Base-by-base conservation (phyloP, 2,329 filamentous ascomycete species). In the Colletotrichum shisoi region DNA sequence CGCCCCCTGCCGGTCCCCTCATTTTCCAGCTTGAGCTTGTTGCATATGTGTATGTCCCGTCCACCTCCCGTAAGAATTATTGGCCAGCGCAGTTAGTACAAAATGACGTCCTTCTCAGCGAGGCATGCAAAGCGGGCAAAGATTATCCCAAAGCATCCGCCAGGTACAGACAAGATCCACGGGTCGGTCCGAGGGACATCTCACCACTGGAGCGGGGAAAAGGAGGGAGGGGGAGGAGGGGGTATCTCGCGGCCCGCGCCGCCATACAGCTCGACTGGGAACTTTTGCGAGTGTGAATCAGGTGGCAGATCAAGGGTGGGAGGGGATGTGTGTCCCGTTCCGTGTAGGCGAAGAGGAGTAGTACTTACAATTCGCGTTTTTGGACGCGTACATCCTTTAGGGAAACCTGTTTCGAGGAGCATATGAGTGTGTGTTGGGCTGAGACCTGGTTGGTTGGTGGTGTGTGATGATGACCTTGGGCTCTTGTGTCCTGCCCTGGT, bases 81-180 rank as follows among this genome's bases (percentile, higher is more conserved):
- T 17, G 13, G 17, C 40, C 40, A 42, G 40, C 40, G 15, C 13
- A 42, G 3, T 42, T n/a, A 7, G 1, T 17, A 17, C 12, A 17
- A 53, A 27, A 37, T 52, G 31, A 12, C 31, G 15, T 34, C 4
- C 31, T 34, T 12, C 13, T 39, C n/a, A 53, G 31, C 49, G 49
- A 53, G 49, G 19, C 39, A n/a, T 31, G 31, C 11, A 53, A 39
- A 53, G 31, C 13, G n/a, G 49, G 31, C 27, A 53, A 53, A 53
- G 31, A 53, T 39, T 34, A 11, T 17, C 37, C n/a, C 1, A 1
- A 13, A 12, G 3, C 9, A 8, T 3, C 6, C 13, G 6, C 19
- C 37, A 3, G n/a, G 1, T 17, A 19, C 13, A 17, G 9, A 15
- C n/a, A 19, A 31, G 17, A 15, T 2, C 5, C 15, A 21, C 9